A percentile compares a stretch with the other conserved stretches of the same genome.
Evolutionary conservation across 306 rosid genomes (phyloP).

Genomic region (Quercus robur): DNA sequence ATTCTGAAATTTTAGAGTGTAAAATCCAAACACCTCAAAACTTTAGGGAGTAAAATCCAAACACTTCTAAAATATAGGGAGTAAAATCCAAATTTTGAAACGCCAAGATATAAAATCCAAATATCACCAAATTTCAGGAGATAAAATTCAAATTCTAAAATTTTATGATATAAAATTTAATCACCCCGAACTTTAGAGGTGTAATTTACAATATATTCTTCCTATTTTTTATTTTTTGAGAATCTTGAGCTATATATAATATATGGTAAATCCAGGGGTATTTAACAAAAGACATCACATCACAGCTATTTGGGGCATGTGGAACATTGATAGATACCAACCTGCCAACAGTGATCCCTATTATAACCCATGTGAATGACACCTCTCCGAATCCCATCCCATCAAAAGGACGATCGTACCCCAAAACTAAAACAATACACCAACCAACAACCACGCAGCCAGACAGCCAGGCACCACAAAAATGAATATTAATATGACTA

Average conservation of each 20-base stretch:
- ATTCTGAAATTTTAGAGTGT: too few species aligned
- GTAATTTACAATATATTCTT: too few species aligned
- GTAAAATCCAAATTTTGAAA: too few species aligned
- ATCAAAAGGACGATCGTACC: neutral
- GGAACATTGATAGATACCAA: neutral
- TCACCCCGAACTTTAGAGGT: accelerated
- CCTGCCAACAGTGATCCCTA: neutral
- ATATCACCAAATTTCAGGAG: too few species aligned
- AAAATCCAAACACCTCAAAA: too few species aligned
- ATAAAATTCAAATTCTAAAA: too few species aligned
- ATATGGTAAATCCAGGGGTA: neutral
- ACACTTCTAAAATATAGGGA: too few species aligned
- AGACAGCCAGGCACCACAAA: too few species aligned
- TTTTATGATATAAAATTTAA: accelerated
- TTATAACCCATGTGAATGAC: neutral
- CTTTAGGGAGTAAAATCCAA: accelerated
- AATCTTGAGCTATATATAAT: neutral
- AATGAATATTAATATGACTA: too few species aligned
- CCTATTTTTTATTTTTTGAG: too few species aligned
- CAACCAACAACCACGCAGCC: too few species aligned
- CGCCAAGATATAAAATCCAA: accelerated
- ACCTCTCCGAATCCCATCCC: neutral
- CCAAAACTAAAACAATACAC: neutral
- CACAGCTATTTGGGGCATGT: neutral
- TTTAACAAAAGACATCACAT: neutral